Conservation (phyloP, 2,329 filamentous ascomycete genomes). For the Xylariaceae sp. region DNA sequence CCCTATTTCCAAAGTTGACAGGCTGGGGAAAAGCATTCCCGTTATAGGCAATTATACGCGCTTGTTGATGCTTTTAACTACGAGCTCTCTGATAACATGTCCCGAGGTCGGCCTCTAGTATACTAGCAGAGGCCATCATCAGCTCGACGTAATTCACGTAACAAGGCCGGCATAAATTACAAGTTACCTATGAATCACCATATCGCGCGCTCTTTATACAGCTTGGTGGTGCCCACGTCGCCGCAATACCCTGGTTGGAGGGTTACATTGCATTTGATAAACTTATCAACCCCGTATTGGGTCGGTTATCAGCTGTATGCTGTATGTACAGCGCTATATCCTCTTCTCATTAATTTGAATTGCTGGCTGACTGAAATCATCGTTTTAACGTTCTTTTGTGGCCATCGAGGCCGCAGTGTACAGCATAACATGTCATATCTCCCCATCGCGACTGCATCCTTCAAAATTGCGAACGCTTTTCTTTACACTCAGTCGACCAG, state of each 20-base stretch:
- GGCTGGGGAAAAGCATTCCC: constrained; percentile 1
- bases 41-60: constrained; percentile 14
- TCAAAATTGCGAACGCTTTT: too few species aligned
- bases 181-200: constrained; percentile 6
- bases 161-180: neutral
- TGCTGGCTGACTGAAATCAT: too few species aligned
- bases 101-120: constrained; percentile 13
- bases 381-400: too few species aligned
- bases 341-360: too few species aligned
- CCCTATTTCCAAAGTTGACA: neutral
- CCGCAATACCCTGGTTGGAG: neutral
- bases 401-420: too few species aligned
- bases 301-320: constrained; percentile 26
- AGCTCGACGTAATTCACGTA: neutral
- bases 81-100: constrained; percentile 1
- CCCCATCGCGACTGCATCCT: too few species aligned
- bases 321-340: constrained; percentile 26
- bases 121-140: constrained; percentile 1
- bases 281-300: neutral
- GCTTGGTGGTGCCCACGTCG: neutral
- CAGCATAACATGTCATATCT: too few species aligned
- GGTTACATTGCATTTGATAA: neutral
- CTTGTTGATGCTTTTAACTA: constrained; percentile 5
- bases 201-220: constrained; percentile 1
- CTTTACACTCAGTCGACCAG: too few species aligned